Base-by-base conservation (phyloP, 805 yeast species). In the Wickerhamiella spandovensis region DNA sequence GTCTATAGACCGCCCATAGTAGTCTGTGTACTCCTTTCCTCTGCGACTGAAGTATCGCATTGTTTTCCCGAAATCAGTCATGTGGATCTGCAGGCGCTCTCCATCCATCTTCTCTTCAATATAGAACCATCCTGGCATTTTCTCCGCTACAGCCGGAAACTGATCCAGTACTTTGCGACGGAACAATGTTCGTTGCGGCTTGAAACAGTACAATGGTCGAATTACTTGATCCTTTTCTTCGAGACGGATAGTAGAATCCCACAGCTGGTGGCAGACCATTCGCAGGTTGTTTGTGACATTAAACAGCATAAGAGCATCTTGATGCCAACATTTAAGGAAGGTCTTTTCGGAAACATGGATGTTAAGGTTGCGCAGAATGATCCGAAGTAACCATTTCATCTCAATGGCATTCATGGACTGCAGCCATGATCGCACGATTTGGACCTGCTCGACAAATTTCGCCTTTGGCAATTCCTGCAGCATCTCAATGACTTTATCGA, bases 101-200 rank as follows among this genome's bases (percentile, higher is more conserved):
- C 97, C 98, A 64, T 90, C 97, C 67, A 88, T 74, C 62, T 90
- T 90, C 62, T 90, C 97, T 60, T 90, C 97, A 9, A 90, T 77
- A 48, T 72, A 74, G 58, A 87, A 86, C 23, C 72, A 68, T n/a
- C 54, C 54, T 9, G 60, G 61, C 51, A 54, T 47, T 48, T 54
- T 64, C 23, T 44, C 63, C 21, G 66, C 64, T 60, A 84, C 68
- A 22, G 64, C 67, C 7, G 64, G 58, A n/a, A 79, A 75, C 20
- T 83, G 64, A 2, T 71, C 67, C 60, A 81, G 79, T 15, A 75
- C 67, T 3, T 69, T 65, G 28, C 69, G 68, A 1, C 79, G 68
- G 53, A 78, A 81, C 35, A 75, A 71, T 0, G 95, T 81, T 20
- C 83, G 65, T 65, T 85, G 95, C 0, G 97, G 95, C 21, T 76